Percentiles rank a stretch among this genome's conserved stretches.
Conservation (phyloP, 768 basidiomycete genomes). For the Mycena indigotica region DNA sequence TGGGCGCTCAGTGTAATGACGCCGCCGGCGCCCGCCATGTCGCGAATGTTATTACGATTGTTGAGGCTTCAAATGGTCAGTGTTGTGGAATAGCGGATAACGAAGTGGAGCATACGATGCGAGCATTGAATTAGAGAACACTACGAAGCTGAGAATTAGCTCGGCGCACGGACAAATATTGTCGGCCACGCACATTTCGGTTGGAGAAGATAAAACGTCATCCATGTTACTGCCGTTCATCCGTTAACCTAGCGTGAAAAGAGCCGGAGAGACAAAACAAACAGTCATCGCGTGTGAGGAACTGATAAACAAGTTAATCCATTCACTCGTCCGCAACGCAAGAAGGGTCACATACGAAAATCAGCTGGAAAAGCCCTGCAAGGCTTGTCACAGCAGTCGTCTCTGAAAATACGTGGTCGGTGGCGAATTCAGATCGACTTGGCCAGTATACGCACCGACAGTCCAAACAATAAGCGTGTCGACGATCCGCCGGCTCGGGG, state of each 20-base stretch:
- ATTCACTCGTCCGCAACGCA: too few relatives aligned
- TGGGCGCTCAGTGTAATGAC: neutral
- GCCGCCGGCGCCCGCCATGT: neutral
- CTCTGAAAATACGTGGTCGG: neutral
- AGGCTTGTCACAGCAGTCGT: neutral
- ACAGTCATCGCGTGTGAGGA: conserved; percentile 10
- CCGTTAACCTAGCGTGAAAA: too few relatives aligned
- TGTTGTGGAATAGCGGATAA: too few relatives aligned
- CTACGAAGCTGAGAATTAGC: neutral
- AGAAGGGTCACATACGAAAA: neutral
- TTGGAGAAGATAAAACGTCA: neutral
- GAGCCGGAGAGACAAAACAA: neutral
- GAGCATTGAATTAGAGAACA: neutral
- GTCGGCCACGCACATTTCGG: neutral
- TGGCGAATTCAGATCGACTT: too few relatives aligned
- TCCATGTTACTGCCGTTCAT: neutral
- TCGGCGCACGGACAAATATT: neutral
- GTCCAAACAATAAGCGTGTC: neutral
- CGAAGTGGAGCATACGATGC: conserved; percentile 5
- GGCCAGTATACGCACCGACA: neutral
- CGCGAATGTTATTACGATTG: neutral
- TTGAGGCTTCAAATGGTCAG: too few relatives aligned
- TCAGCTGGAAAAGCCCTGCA: neutral
- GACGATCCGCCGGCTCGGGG: neutral
- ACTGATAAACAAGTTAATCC: neutral